Evolutionary conservation across 768 basidiomycete species (phyloP), one percentile per base, ranked within the genome.

Genomic region (Mycena venus): DNA sequence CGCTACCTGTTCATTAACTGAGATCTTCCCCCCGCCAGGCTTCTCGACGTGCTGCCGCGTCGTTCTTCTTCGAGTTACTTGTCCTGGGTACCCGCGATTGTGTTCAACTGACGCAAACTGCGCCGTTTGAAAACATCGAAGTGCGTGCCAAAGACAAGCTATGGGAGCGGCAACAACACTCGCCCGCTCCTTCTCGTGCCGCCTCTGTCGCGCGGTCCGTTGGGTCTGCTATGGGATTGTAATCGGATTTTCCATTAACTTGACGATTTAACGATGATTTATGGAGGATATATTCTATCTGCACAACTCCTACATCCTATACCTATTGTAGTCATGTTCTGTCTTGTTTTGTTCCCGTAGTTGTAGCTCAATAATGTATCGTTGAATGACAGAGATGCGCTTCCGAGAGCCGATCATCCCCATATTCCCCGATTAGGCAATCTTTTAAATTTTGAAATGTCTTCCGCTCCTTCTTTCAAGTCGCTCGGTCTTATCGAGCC

Each of bases 21-120:
- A 32, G 61, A 19, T 11, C 44, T 61, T 40, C 61, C 60, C 36
- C 17, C 77, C 19, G 5, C 7, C 27, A 97, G 95, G 94, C 96
- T 15, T 94, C 96, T 12, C 93, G 95, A 58, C 92, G 96, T 49
- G 98, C 97, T 15, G 96, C 98, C 1, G 92, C 98, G 1, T 93
- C 96, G 2, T 99, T 99, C 88, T 99, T 99, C 89, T 99, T 99
- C 81, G 98, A 99, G 83, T 84, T 99, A 38, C 92, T 99, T 32
- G 96, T 99, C 2, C 91, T 99, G 1, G 93, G 96, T 12, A 99
- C 98, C 5, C 93, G 95, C 38, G 97, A 99, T 82, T 96, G 95
- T 80, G 86, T 99, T 77, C 91, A 94, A 78, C 83, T 99, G 53
- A 84, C 91, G 9, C 98, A 99, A 82, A 78, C 81, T 7, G 86